phyloP scores from a whole-genome alignment of 768 basidiomycete species.

The Leccinum barrowsii region DNA sequence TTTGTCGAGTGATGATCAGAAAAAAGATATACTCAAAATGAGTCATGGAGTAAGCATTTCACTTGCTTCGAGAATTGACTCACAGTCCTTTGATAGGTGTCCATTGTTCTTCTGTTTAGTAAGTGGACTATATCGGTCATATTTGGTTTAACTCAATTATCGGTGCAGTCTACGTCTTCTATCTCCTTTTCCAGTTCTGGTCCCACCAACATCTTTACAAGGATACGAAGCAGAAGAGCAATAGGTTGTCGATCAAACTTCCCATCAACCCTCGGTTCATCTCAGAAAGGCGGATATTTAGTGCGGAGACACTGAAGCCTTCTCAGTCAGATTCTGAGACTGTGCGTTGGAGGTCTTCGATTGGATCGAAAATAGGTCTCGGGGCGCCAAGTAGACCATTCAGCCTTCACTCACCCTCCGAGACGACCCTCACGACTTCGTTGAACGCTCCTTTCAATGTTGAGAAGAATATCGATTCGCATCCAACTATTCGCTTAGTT shows the following conservation, averaged over 20 bases:
- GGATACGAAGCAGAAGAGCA: slow-evolving; percentile 45
- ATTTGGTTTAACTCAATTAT: not conserved
- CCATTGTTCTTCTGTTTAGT: slow-evolving; percentile 53
- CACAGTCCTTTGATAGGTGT: slow-evolving; percentile 32
- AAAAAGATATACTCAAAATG: slow-evolving; percentile 42
- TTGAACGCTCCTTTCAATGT: not conserved
- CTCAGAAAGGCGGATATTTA: slow-evolving; percentile 24
- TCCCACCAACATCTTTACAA: slow-evolving; percentile 53
- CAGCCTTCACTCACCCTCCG: slow-evolving; percentile 24
- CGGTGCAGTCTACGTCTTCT: slow-evolving; percentile 45
- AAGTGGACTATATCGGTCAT: slow-evolving; percentile 17
- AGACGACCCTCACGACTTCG: slow-evolving; percentile 21
- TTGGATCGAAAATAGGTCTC: slow-evolving; percentile 10
- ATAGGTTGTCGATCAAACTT: slow-evolving; percentile 34
- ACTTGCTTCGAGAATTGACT: not conserved
- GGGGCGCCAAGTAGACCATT: slow-evolving; percentile 8
- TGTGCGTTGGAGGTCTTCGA: slow-evolving; percentile 13
- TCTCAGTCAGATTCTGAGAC: slow-evolving; percentile 21
- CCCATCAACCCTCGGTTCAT: slow-evolving; percentile 29
- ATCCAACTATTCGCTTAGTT: slow-evolving; percentile 27
- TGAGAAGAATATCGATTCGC: slow-evolving; percentile 8
- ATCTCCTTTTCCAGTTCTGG: slow-evolving; percentile 55
- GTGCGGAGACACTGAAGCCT: slow-evolving; percentile 18
- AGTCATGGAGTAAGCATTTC: slow-evolving; percentile 45
- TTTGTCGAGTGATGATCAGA: slow-evolving; percentile 32